Evolutionary conservation across 352 stramenopile genomes (phyloP), one percentile per base, ranked within the genome.

Genomic region (Salisapilia sapeloensis): DNA sequence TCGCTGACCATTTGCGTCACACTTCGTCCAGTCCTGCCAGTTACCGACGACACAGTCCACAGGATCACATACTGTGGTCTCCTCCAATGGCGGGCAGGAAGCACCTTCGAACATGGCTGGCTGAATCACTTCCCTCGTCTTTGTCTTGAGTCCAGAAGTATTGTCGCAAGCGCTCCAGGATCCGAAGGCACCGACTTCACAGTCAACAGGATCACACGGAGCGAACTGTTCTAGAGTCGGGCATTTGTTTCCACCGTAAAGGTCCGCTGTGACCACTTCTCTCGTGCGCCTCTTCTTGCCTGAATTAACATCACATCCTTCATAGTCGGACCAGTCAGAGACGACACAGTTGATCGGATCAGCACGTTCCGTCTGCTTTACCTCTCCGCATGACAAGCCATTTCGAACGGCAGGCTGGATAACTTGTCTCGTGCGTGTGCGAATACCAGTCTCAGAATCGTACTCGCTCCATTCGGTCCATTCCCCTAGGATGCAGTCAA

Each of bases 331-430:
- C 67, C 67, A 84, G 13, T 47, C 33, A 6, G 53, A 50, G 4
- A 71, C 24, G 14, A 50, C 41, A 26, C 67, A 84, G 46, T 80
- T 63, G 2, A 77, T 46, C 0, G 58, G 61, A 0, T 47, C 23
- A 1, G 54, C 42, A n/a, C 33, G 42, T 25, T 81, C 56, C 0
- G 27, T 53, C 11, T 67, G 39, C 1, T 46, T 48, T 2, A 48
- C 50, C 2, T 29, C 25, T 0, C 54, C 59, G 10, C 64, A 81
- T 3, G 38, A 25, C 6, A 44, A 33, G 6, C 64, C 64, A n/a
- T 54, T 50, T 18, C 59, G 59, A 21, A 81, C 45, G 24, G 44
- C 24, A 5, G 30, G 25, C 21, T 43, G 31, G 4, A 48, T 5
- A 4, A 58, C 24, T 6, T 8, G 46, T 25, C 19, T 65, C 2